phyloP scores from a whole-genome alignment of 805 yeast genomes.

The Jamesozyma spencerorum region DNA sequence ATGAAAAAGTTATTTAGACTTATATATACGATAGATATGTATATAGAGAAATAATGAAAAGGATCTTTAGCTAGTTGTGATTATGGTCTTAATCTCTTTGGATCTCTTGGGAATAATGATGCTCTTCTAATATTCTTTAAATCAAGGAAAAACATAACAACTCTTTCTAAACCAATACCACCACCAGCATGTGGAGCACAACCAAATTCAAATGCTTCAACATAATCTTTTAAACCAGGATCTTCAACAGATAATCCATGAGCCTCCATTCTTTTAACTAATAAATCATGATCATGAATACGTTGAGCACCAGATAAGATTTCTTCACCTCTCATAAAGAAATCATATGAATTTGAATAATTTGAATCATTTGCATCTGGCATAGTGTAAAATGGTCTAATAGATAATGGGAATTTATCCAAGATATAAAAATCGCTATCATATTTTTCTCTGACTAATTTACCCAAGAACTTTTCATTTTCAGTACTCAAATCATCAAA shows the following conservation, averaged over 20 bases:
- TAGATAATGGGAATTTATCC: constrained; percentile 95
- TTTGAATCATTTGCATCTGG: constrained; percentile 88
- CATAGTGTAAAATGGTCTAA: constrained; percentile 99
- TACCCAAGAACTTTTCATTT: constrained; percentile 89
- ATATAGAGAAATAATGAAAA: too few relatives aligned
- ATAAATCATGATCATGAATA: constrained; percentile 83
- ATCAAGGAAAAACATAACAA: constrained; percentile 94
- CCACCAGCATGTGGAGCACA: constrained; percentile 99
- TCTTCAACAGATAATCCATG: constrained; percentile 74
- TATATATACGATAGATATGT: too few relatives aligned
- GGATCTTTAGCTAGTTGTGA: too few relatives aligned
- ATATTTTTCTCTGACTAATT: constrained; percentile 82
- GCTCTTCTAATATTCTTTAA: constrained; percentile 97
- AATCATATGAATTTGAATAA: constrained; percentile 95
- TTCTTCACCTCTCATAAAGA: constrained; percentile 99
- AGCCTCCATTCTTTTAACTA: constrained; percentile 69
- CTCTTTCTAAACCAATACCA: constrained; percentile 98
- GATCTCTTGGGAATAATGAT: constrained; percentile 98
- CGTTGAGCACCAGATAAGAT: constrained; percentile 99
- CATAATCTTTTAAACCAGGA: constrained; percentile 83
- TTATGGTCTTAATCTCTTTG: constrained; percentile 78
- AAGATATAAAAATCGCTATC: constrained; percentile 96
- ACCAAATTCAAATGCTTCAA: constrained; percentile 86
- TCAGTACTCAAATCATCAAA: constrained; percentile 89
- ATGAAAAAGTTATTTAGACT: not conserved